Evolutionary conservation across 2,329 filamentous ascomycete genomes (phyloP), one percentile per base, ranked within the genome.

Genomic region (Ophiostoma populinum): DNA sequence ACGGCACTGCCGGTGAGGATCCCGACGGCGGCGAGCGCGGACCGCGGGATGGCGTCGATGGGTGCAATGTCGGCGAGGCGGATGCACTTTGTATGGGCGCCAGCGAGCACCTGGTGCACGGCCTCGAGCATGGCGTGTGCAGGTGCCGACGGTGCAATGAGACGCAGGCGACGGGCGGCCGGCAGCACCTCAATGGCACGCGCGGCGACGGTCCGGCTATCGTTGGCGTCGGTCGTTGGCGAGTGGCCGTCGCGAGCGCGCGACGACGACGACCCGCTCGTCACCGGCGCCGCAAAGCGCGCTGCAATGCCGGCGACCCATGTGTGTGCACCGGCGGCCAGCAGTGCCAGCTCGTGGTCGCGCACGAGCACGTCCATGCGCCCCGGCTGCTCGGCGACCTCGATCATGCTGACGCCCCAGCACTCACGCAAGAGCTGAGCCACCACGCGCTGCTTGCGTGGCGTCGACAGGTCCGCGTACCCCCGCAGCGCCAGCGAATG

Each of bases 391-490:
- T 58, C 53, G 11, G 58, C 45, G 12, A 63, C 46, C 41, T 68
- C 62, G 36, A 56, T 52, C 3, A 62, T 56, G 7, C 59, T 54
- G n/a, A 72, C 42, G 3, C 53, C 55, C 68, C 68, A 73, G 39
- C 56, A 59, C 17, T 57, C 49, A 10, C 55, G 55, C 53, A 72
- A 52, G 35, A 73, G 50, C 37, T 50, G 51, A 12, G 61, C 41
- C 1, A 52, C 59, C 9, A 61, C 45, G 19, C 43, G 52, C 25
- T 57, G 47, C 46, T 70, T 72, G 4, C 45, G 43, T 11, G 45
- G 43, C 39, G 40, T 43, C 6, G 21, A 17, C 6, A 32, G 3
- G 20, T 13, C 2, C 4, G 38, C 12, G 38, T 45, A 43, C 28
- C 43, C 41, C 5, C 26, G 27, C 3, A 44, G 34, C 19, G 41